Evolutionary conservation across 352 stramenopile genomes (phyloP).

Genomic region (Globisporangium emineosum): DNA sequence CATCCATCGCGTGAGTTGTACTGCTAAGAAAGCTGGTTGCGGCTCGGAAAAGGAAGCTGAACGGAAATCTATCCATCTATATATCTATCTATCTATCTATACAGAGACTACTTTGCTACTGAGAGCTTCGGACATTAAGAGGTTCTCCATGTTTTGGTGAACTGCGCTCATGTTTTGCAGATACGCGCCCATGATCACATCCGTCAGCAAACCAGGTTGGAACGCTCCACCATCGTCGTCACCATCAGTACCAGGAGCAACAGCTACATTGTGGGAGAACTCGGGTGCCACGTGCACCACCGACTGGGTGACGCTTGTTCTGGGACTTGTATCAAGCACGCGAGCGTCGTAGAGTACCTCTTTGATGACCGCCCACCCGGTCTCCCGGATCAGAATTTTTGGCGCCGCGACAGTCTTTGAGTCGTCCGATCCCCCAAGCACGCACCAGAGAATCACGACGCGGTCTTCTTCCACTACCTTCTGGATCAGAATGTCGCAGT

Average conservation of each 20-base stretch:
- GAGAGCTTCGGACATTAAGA: background rate
- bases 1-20: too few species aligned
- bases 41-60: too few species aligned
- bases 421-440: background rate
- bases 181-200: background rate
- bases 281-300: background rate
- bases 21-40: too few species aligned
- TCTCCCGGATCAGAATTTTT: background rate
- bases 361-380: background rate
- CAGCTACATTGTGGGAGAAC: background rate
- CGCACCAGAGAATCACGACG: background rate
- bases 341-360: background rate
- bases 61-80: too few species aligned
- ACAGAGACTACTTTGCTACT: background rate
- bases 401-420: background rate
- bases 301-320: background rate
- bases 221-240: background rate
- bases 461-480: background rate
- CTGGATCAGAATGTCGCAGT: background rate
- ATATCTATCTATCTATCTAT: background rate
- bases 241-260: background rate
- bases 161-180: background rate
- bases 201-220: background rate
- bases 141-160: background rate
- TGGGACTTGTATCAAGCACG: background rate